These are phyloP conservation scores for Aspergillus coremiiformis DNA, from an alignment of 495 filamentous ascomycete species.

Conservation along the genomic window DNA sequence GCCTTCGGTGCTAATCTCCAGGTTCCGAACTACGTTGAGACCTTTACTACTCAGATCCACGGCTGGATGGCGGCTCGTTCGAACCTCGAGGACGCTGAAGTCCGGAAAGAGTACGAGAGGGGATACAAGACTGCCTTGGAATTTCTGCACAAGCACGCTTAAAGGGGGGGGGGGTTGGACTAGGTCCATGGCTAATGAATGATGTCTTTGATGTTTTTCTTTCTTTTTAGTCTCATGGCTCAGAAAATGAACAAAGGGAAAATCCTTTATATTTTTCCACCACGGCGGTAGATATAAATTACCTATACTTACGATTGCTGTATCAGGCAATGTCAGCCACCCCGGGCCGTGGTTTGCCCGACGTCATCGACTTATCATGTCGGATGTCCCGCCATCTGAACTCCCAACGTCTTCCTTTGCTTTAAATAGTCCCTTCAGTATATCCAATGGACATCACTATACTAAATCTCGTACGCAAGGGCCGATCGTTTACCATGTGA, in stretches of 20 bases:
- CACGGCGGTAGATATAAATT: too few relatives aligned
- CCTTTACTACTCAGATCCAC: conserved; percentile 73
- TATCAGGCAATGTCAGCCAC: conserved; percentile 1
- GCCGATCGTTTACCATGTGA: not conserved
- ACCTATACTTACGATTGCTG: too few relatives aligned
- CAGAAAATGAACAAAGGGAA: too few relatives aligned
- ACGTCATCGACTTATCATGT: conserved; percentile 2
- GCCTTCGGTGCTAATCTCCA: conserved; percentile 60
- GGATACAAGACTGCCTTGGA: conserved; percentile 69
- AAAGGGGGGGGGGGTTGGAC: conserved; percentile 13
- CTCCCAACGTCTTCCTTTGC: not conserved
- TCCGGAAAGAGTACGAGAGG: conserved; percentile 68
- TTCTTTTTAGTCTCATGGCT: not conserved
- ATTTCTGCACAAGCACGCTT: conserved; percentile 71
- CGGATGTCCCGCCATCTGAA: not conserved
- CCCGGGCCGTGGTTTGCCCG: not conserved
- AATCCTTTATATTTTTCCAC: too few relatives aligned
- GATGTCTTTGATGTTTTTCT: not conserved
- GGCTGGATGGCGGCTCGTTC: conserved; percentile 84
- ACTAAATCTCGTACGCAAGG: not conserved
- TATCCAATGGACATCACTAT: not conserved
- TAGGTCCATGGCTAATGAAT: not conserved
- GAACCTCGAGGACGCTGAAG: conserved; percentile 58
- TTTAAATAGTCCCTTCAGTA: not conserved
- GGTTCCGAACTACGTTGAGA: conserved; percentile 67